These are phyloP conservation scores for Tillandsia fasciculata DNA, from an alignment of 176 grass and related monocot species.

Conservation along the genomic window DNA sequence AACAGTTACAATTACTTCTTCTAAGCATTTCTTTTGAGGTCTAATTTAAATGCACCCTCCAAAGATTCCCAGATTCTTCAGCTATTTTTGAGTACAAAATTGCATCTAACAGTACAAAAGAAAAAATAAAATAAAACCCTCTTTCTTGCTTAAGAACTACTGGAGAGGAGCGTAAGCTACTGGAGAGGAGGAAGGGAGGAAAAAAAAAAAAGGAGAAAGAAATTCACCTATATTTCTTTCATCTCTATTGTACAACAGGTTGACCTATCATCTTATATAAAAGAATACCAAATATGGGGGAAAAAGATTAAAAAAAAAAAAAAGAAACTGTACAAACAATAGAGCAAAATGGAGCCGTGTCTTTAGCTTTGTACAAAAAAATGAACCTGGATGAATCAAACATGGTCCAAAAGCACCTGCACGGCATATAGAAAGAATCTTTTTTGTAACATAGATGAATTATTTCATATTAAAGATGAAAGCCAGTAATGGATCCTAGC, in stretches of 20 bases:
- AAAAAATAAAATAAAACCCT: background rate
- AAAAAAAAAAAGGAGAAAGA: conserved; percentile 2
- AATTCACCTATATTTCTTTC: background rate
- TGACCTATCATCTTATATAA: no score
- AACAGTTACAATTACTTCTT: no score
- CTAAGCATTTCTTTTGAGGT: no score
- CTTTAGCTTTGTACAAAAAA: conserved; percentile 49
- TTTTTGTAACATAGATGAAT: background rate
- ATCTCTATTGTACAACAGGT: no score
- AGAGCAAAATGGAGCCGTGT: conserved; percentile 13
- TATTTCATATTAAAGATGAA: background rate
- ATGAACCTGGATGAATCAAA: background rate
- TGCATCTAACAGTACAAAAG: background rate
- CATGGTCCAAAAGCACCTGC: conserved; percentile 18
- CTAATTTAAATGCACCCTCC: no score
- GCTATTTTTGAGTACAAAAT: background rate
- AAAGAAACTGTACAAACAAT: conserved; percentile 38
- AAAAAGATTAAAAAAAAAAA: background rate
- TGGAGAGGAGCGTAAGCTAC: background rate
- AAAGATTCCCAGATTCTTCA: background rate
- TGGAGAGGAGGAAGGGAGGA: no score
- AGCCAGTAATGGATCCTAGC: no score
- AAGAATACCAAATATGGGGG: background rate
- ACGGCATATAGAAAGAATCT: background rate
- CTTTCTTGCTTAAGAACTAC: conserved; percentile 23